phyloP scores from a whole-genome alignment of 805 yeast species.

The Lipomyces orientalis region DNA sequence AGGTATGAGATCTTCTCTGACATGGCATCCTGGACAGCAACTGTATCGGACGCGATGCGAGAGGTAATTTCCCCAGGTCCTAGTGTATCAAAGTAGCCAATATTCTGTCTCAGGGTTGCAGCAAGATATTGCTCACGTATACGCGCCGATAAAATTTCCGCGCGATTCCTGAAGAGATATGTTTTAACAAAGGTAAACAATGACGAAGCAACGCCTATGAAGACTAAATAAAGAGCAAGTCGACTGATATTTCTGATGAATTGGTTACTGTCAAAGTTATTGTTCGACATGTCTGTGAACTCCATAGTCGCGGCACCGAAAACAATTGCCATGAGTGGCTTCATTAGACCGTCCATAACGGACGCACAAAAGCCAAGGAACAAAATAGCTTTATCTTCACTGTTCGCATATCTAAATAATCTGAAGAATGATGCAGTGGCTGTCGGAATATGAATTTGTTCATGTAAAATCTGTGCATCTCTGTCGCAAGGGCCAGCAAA shows the following conservation, averaged over 20 bases:
- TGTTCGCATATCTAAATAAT: conserved; percentile 47
- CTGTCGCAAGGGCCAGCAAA: conserved; percentile 42
- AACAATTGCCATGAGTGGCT: conserved; percentile 49
- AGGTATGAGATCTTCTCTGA: conserved; percentile 51
- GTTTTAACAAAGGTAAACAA: conserved; percentile 44
- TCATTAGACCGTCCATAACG: conserved; percentile 49
- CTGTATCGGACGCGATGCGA: conserved; percentile 51
- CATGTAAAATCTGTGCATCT: conserved; percentile 46
- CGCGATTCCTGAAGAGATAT: conserved; percentile 47
- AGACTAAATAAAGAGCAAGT: conserved; percentile 47
- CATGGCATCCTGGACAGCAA: conserved; percentile 51
- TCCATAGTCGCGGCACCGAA: conserved; percentile 49
- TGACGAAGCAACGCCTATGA: conserved; percentile 47
- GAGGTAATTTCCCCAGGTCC: conserved; percentile 54
- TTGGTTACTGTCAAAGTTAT: conserved; percentile 6
- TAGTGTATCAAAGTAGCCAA: conserved; percentile 50
- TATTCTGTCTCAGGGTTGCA: conserved; percentile 49
- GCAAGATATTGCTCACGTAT: conserved; percentile 48
- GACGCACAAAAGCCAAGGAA: conserved; percentile 45
- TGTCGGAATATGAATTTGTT: conserved; percentile 42
- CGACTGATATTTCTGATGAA: conserved; percentile 28
- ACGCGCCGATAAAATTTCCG: conserved; percentile 51
- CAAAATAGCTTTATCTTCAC: conserved; percentile 42
- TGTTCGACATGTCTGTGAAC: conserved; percentile 40
- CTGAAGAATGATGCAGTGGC: conserved; percentile 40